Percentiles rank a stretch among this genome's conserved stretches.
Evolutionary conservation across 176 grass and related monocot genomes (phyloP).

Genomic region (Ensete ventricosum): DNA sequence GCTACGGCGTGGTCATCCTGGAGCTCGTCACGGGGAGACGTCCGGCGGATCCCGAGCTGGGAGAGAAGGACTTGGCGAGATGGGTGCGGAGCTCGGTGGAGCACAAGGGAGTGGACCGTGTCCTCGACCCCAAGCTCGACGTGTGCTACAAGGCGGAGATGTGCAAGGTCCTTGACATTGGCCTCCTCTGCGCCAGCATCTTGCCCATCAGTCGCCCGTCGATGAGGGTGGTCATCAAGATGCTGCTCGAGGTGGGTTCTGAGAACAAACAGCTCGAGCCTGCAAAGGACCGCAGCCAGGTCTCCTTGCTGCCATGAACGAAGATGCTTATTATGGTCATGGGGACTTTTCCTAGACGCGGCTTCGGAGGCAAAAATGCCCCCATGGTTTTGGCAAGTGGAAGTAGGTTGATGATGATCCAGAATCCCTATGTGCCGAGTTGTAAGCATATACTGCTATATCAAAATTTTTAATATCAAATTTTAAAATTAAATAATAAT

Average conservation of each 20-base stretch:
- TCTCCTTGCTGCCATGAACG: too few species aligned
- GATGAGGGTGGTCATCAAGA: background rate
- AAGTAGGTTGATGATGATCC: too few species aligned
- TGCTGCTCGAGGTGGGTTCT: background rate
- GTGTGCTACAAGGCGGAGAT: slow-evolving; percentile 8
- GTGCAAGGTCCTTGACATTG: slow-evolving; percentile 6
- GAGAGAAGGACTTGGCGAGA: slow-evolving; percentile 14
- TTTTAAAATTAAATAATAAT: too few species aligned
- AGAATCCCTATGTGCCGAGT: too few species aligned
- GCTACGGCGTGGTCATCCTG: slow-evolving; percentile 14
- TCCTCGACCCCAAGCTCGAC: slow-evolving; percentile 10
- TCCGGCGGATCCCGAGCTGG: background rate
- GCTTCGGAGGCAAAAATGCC: too few species aligned
- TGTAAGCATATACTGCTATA: too few species aligned
- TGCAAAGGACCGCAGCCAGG: too few species aligned
- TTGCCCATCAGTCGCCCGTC: slow-evolving; percentile 6
- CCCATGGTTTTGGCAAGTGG: too few species aligned
- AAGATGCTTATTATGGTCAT: too few species aligned
- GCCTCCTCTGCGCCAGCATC: slow-evolving; percentile 15
- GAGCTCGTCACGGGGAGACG: slow-evolving; percentile 12
- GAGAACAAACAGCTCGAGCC: too few species aligned
- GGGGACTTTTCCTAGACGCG: too few species aligned
- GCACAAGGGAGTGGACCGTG: slow-evolving; percentile 1
- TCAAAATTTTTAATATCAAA: too few species aligned
- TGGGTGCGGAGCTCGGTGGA: background rate